Evolutionary conservation across 495 filamentous ascomycete genomes (phyloP), one percentile per base, ranked within the genome.

Genomic region (Penicillium herquei): DNA sequence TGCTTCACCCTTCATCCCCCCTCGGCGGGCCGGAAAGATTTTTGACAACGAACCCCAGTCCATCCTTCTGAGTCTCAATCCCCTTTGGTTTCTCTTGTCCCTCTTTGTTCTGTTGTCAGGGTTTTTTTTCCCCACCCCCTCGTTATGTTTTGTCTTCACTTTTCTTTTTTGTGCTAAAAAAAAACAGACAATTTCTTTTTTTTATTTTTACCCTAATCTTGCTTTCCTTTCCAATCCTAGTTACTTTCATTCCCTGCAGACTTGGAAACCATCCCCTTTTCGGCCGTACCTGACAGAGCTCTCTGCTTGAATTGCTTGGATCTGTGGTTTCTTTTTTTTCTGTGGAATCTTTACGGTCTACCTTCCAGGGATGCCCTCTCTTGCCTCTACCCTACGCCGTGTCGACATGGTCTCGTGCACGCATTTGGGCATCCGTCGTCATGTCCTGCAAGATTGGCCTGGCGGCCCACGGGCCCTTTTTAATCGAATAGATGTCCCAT

Each of bases 371-470:
- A 67, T 67, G 51, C 42, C 61, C 61, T 65, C 66, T 57, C 45
- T 67, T 65, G 54, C 56, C 51, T 60, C 51, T 59, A 49, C 39
- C 56, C 58, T 46, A 56, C 59, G 62, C 64, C 53, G 43, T 62
- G 56, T 63, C 44, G 48, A 65, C 59, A 65, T 68, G 65, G 65
- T 68, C 65, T 68, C 65, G 65, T 68, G 65, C 62, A 52, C 57
- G 56, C 32, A 32, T 57, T 61, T 65, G 62, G 65, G 65, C 59
- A 62, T 61, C 61, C 42, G 61, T 26, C 21, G 21, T 53, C 57
- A 64, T 64, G 58, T 64, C 58, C 58, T 62, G 55, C 61, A 64
- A 56, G 52, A 54, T 59, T 57, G 44, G 39, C 51, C 55, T 58
- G 43, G 42, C 39, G 33, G 9, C 35, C 58, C 55, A 49, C 54